Base-by-base conservation (phyloP, 345 rosid species). In the Dovyalis caffra region DNA sequence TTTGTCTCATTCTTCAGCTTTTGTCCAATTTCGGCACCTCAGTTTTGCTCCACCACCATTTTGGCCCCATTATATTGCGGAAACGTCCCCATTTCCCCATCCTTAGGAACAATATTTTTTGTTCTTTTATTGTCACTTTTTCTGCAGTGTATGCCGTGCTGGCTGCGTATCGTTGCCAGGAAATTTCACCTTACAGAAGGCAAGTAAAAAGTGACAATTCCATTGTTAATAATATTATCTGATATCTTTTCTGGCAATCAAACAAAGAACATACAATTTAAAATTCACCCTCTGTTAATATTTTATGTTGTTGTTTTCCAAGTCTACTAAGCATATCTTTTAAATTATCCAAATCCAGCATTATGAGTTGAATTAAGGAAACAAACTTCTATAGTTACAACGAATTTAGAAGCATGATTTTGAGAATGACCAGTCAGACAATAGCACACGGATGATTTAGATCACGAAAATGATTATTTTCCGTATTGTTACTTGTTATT, bases 11-110 rank as follows among this genome's bases (percentile, higher is more conserved):
- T 73, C 51, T 57, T 32, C 56, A 12, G 43, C 38, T 14, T 74
- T 71, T 61, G 43, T 82, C 84, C 67, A 76, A 71, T 69, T 69
- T 65, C 2, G 69, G 66, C 79, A 57, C 78, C 83, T 77, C 72
- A 8, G 72, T 34, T 66, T 79, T 49, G 67, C 68, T 67, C 70
- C 75, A 81, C 81, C 23, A 57, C 84, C 71, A 56, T 2, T 37
- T 76, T 66, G 66, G 64, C 75, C 32, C 67, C 79, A 49, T 68
- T 68, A 1, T 47, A 15, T 2, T 1, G 58, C 35, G 47, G 28
- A 51, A 73, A 65, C 68, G 74, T 75, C 60, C 57, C 58, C 58
- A 21, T 65, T 29, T 65, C 80, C 79, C 77, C 43, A 58, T 61
- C 62, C 40, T 35, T 16, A 0, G 57, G 76, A 45, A 77, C 51